Conservation (phyloP, 179 eudicot genomes). For the Silene noctiflora region DNA sequence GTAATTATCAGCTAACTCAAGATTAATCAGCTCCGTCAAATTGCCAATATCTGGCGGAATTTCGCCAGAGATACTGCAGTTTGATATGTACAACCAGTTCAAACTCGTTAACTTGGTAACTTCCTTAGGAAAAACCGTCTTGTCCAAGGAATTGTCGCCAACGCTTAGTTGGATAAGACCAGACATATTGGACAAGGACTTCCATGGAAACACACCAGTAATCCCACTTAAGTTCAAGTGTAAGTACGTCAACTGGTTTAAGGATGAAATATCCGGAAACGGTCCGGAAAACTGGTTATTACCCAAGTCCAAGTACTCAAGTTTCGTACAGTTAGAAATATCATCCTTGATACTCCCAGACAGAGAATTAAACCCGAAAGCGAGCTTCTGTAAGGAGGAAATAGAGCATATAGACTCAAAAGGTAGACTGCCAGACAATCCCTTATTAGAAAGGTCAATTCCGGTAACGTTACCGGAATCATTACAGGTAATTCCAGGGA, state of each 20-base stretch:
- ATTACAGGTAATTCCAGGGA: slow-evolving; percentile 61
- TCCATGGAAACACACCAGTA: slow-evolving; percentile 67
- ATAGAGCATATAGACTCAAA: slow-evolving; percentile 33
- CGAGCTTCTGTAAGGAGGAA: slow-evolving; percentile 33
- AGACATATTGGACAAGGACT: slow-evolving; percentile 49
- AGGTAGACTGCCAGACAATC: slow-evolving; percentile 31
- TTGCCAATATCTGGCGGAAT: slow-evolving; percentile 64
- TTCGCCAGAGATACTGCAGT: slow-evolving; percentile 62
- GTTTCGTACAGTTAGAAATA: slow-evolving; percentile 36
- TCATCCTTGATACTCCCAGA: slow-evolving; percentile 34
- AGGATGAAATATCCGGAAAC: slow-evolving; percentile 49
- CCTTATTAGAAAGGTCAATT: slow-evolving; percentile 42
- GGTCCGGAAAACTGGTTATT: slow-evolving; percentile 59
- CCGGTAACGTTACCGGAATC: slow-evolving; percentile 27
- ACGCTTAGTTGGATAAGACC: slow-evolving; percentile 46
- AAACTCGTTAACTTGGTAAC: slow-evolving; percentile 34
- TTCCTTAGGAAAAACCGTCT: slow-evolving; percentile 45
- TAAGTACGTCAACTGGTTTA: slow-evolving; percentile 35
- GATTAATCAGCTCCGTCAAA: slow-evolving; percentile 40
- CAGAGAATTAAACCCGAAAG: slow-evolving; percentile 51
- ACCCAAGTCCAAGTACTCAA: slow-evolving; percentile 66
- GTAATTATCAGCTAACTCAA: slow-evolving; percentile 52
- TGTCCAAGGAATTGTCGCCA: slow-evolving; percentile 64
- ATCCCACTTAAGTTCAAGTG: slow-evolving; percentile 54
- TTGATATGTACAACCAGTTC: slow-evolving; percentile 53